Evolutionary conservation across 805 yeast species (phyloP).

Genomic region (Hanseniaspora thailandica): DNA sequence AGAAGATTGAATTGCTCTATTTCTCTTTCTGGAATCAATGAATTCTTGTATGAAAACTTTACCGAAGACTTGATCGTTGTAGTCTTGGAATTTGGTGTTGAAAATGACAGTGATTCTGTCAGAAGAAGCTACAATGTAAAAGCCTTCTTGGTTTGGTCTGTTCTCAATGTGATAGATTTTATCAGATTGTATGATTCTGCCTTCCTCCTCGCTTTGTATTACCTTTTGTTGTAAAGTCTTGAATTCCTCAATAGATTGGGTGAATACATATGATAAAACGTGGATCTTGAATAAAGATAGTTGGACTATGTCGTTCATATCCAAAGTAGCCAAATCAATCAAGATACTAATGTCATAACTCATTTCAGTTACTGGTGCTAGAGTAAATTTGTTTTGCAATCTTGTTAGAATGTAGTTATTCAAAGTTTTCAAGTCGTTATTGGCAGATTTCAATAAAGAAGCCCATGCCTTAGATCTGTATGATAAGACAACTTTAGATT

Average conservation of each 20-base stretch:
- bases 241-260: conserved; percentile 70
- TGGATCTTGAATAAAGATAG: conserved; percentile 72
- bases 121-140: conserved; percentile 79
- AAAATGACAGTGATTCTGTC: conserved; percentile 96
- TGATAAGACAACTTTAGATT: conserved; percentile 31
- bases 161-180: conserved; percentile 46
- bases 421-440: conserved; percentile 19
- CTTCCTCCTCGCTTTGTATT: conserved; percentile 21
- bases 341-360: conserved; percentile 74
- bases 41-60: conserved; percentile 86
- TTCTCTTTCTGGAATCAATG: conserved; percentile 88
- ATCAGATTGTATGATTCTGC: conserved; percentile 22
- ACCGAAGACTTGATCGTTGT: conserved; percentile 85
- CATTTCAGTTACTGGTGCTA: conserved; percentile 36
- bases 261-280: conserved; percentile 86
- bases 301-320: conserved; percentile 34
- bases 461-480: conserved; percentile 28
- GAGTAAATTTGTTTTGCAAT: conserved; percentile 17
- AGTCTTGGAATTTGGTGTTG: conserved; percentile 89
- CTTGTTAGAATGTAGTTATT: conserved; percentile 21
- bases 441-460: conserved; percentile 17
- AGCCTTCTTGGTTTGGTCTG: conserved; percentile 77
- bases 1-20: conserved; percentile 89
- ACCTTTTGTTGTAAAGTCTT: conserved; percentile 42
- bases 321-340: conserved; percentile 48